Evolutionary conservation across 345 rosid genomes (phyloP).

Genomic region (Salix exigua): DNA sequence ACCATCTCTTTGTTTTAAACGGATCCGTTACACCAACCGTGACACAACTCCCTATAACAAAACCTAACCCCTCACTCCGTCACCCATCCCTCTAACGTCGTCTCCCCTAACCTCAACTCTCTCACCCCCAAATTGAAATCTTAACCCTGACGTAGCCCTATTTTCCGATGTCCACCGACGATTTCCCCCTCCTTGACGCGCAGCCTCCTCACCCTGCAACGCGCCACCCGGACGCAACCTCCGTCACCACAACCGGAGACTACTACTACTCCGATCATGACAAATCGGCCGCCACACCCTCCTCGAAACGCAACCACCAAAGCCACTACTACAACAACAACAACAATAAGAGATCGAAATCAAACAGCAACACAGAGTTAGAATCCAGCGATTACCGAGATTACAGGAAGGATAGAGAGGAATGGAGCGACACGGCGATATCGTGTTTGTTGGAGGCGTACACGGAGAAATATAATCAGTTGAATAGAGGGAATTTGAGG

Average conservation of each 20-base stretch:
- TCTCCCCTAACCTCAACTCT: background rate
- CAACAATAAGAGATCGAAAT: constrained; percentile 15
- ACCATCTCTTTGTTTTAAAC: constrained; percentile 15
- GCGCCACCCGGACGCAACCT: constrained; percentile 12
- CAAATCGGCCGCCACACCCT: constrained; percentile 23
- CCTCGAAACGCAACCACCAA: constrained; percentile 23
- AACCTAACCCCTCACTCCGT: constrained; percentile 5
- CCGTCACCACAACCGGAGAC: constrained; percentile 4
- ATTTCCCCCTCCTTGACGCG: constrained; percentile 17
- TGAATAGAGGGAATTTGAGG: constrained; percentile 76
- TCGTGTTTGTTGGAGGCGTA: constrained; percentile 74
- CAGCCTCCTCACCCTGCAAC: constrained; percentile 5
- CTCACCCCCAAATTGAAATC: background rate
- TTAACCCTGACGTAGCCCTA: background rate
- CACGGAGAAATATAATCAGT: constrained; percentile 67
- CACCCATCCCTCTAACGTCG: constrained; percentile 22
- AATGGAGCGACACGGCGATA: constrained; percentile 91
- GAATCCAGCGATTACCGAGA: constrained; percentile 18
- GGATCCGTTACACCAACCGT: constrained; percentile 17
- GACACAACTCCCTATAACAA: background rate
- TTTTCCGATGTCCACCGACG: constrained; percentile 15
- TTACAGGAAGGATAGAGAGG: constrained; percentile 85
- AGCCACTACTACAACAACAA: constrained; percentile 3
- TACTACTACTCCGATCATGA: constrained; percentile 15
- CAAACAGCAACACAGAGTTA: background rate